Conservation (phyloP, 2,329 filamentous ascomycete species). For the Penicillium decumbens region DNA sequence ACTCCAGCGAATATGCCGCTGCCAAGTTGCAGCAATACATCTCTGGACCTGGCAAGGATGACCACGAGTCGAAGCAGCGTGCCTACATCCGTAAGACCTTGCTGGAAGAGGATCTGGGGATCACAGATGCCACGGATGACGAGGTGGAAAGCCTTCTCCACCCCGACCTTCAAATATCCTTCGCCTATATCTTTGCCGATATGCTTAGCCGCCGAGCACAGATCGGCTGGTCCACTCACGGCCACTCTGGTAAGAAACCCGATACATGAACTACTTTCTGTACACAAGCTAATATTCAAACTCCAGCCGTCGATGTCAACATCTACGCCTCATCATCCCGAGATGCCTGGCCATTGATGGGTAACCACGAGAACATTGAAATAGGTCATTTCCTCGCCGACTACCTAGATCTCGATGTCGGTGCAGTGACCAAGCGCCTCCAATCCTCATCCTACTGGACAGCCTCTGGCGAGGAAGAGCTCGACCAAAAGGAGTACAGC, state of each 20-base stretch:
- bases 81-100: conserved; percentile 65
- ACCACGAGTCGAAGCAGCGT: conserved; percentile 46
- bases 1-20: conserved; percentile 67
- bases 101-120: conserved; percentile 67
- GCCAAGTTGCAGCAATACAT: conserved; percentile 60
- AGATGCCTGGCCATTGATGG: conserved; percentile 59
- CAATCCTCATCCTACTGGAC: conserved; percentile 34
- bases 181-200: conserved; percentile 65
- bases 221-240: conserved; percentile 90
- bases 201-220: conserved; percentile 85
- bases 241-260: conserved; percentile 59
- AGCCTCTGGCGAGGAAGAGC: conserved; percentile 18
- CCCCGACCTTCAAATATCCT: conserved; percentile 50
- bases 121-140: conserved; percentile 64
- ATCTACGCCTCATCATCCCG: conserved; percentile 77
- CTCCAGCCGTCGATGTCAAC: conserved; percentile 79
- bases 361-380: conserved; percentile 94
- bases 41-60: conserved; percentile 31
- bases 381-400: conserved; percentile 74
- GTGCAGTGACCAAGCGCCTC: conserved; percentile 71
- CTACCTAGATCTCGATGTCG: conserved; percentile 76
- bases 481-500: conserved; percentile 15
- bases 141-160: conserved; percentile 67
- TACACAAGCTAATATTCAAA: conserved; percentile 2
- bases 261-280: not conserved